Percentiles rank a stretch among this genome's conserved stretches.
Evolutionary conservation across 2,329 filamentous ascomycete species (phyloP).

Genomic region (Dactylella cylindrospora): DNA sequence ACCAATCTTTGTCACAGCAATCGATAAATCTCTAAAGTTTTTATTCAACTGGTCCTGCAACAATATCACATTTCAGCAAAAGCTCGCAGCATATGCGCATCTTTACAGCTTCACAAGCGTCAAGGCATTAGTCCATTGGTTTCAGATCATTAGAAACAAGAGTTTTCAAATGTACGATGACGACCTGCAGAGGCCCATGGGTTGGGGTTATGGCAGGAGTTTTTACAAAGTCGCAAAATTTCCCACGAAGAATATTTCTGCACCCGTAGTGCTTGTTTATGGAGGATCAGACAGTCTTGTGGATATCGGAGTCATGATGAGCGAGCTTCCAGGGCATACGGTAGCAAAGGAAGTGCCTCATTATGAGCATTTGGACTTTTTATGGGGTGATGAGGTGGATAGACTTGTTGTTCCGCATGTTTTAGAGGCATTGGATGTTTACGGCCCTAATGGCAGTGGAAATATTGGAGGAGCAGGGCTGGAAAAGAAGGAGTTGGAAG

Average conservation of each 20-base stretch:
- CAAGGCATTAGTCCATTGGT: constrained; percentile 98
- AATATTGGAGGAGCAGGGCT: neutral
- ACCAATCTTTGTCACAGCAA: constrained; percentile 83
- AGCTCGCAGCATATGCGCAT: constrained; percentile 92
- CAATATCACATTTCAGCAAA: constrained; percentile 84
- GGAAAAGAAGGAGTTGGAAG: constrained; percentile 1
- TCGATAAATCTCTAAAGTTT: constrained; percentile 77
- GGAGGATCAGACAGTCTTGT: constrained; percentile 91
- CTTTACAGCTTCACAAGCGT: constrained; percentile 95
- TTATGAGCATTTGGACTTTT: constrained; percentile 94
- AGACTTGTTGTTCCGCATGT: constrained; percentile 85
- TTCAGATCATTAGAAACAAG: constrained; percentile 95
- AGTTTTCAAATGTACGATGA: constrained; percentile 99
- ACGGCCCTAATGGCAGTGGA: constrained; percentile 53
- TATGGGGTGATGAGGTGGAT: constrained; percentile 88
- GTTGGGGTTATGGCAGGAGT: constrained; percentile 63
- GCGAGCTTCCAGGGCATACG: constrained; percentile 80
- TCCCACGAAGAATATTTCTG: constrained; percentile 94
- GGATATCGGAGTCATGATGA: constrained; percentile 89
- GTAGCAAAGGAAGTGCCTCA: constrained; percentile 77
- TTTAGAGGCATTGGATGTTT: constrained; percentile 79
- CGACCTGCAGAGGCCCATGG: constrained; percentile 74
- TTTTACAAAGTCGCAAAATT: constrained; percentile 96
- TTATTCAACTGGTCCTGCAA: constrained; percentile 85
- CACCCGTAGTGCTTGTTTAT: constrained; percentile 89